These are phyloP conservation scores for Stylosanthes scabra DNA, from an alignment of 331 rosid genomes.

Conservation along the genomic window DNA sequence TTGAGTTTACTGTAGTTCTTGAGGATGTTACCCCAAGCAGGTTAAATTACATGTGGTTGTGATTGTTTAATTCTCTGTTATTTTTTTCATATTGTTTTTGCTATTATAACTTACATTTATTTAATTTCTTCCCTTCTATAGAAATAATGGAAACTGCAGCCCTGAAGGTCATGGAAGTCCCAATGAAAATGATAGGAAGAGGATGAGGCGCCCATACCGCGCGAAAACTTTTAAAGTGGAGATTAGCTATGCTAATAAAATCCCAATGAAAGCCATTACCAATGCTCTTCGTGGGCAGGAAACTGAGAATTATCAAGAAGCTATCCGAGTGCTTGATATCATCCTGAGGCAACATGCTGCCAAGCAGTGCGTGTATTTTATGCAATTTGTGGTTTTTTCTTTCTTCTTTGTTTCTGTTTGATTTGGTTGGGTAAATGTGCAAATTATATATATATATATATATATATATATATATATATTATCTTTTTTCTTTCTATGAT, in stretches of 20 bases:
- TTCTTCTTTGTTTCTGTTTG: neutral
- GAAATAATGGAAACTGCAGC: conserved; percentile 69
- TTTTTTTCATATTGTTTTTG: neutral
- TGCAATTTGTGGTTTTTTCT: neutral
- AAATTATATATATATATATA: no score
- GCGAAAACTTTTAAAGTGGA: conserved; percentile 81
- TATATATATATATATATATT: no score
- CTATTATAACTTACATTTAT: neutral
- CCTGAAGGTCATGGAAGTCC: conserved; percentile 67
- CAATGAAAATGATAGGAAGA: conserved; percentile 71
- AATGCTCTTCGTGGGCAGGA: conserved; percentile 87
- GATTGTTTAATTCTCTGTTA: neutral
- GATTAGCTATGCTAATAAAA: conserved; percentile 80
- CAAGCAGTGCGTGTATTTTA: conserved; percentile 69
- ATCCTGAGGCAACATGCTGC: conserved; percentile 96
- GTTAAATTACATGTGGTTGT: conserved; percentile 38
- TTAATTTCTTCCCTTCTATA: conserved; percentile 7
- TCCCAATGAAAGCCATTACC: conserved; percentile 81
- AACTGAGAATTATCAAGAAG: conserved; percentile 85
- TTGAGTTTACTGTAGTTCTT: conserved; percentile 80
- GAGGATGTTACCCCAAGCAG: conserved; percentile 74
- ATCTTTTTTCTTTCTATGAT: neutral
- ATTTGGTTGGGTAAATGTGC: neutral
- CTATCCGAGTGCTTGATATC: conserved; percentile 85
- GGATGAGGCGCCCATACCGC: conserved; percentile 66